These are phyloP conservation scores for Cetraspora pellucida DNA, from an alignment of 192 early-diverging fungal genomes.

Conservation along the genomic window DNA sequence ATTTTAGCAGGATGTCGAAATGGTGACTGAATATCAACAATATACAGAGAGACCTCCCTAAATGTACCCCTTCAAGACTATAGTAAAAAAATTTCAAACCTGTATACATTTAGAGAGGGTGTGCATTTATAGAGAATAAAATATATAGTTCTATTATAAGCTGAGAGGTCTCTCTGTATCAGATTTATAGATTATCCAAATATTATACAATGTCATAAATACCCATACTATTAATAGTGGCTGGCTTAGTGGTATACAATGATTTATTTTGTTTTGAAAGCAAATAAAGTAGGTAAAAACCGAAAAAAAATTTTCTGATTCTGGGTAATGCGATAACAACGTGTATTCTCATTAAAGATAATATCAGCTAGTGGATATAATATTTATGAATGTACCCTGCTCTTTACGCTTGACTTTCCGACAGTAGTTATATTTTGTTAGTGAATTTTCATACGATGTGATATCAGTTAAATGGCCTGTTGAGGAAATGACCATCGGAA, in stretches of 20 bases:
- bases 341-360: slow-evolving; percentile 9
- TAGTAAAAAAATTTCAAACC: too few species aligned
- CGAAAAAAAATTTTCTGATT: slow-evolving; percentile 24
- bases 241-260: neutral
- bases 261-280: slow-evolving; percentile 5
- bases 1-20: neutral
- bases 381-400: slow-evolving; percentile 3
- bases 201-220: neutral
- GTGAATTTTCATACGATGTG: too few species aligned
- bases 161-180: too few species aligned
- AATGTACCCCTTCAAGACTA: too few species aligned
- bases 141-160: too few species aligned
- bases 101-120: too few species aligned
- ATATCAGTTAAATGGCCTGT: too few species aligned
- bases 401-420: too few species aligned
- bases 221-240: neutral
- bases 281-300: slow-evolving; percentile 21
- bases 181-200: neutral
- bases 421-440: too few species aligned
- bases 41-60: too few species aligned
- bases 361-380: neutral
- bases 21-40: neutral
- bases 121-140: too few species aligned
- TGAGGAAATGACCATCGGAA: too few species aligned
- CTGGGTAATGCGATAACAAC: slow-evolving; percentile 13